Conservation (phyloP, 2,329 filamentous ascomycete genomes). For the Zymoseptoria passerinii region DNA sequence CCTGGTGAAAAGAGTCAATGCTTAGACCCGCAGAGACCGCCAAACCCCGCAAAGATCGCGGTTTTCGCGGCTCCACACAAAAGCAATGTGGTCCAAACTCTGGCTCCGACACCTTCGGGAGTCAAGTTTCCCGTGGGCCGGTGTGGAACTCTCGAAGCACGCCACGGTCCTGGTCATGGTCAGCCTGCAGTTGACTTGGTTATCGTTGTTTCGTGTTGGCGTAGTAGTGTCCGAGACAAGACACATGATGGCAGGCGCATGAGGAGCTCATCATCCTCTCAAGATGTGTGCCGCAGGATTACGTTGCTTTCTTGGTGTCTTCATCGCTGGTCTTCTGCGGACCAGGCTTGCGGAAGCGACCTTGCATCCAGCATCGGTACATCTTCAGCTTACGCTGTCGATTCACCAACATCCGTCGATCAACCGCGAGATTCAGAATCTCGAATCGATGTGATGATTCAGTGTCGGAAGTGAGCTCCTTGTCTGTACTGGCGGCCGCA, state of each 20-base stretch:
- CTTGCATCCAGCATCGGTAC: conserved; percentile 96
- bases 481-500: conserved; percentile 16
- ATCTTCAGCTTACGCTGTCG: conserved; percentile 86
- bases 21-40: no score
- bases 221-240: not conserved
- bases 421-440: conserved; percentile 69
- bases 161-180: not conserved
- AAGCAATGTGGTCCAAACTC: not conserved
- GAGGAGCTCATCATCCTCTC: not conserved
- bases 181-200: not conserved
- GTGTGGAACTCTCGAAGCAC: not conserved
- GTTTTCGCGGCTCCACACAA: not conserved
- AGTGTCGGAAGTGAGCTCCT: conserved; percentile 5
- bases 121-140: not conserved
- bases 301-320: not conserved
- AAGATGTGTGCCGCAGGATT: not conserved
- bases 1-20: not conserved
- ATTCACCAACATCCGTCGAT: conserved; percentile 86
- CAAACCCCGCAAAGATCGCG: no score
- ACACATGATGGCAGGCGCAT: not conserved
- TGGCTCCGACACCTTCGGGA: not conserved
- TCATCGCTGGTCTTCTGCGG: not conserved
- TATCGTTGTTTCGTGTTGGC: not conserved
- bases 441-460: conserved; percentile 44
- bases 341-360: conserved; percentile 60